phyloP scores from a whole-genome alignment of 208 protist genomes.

The Leishmania gerbilli region DNA sequence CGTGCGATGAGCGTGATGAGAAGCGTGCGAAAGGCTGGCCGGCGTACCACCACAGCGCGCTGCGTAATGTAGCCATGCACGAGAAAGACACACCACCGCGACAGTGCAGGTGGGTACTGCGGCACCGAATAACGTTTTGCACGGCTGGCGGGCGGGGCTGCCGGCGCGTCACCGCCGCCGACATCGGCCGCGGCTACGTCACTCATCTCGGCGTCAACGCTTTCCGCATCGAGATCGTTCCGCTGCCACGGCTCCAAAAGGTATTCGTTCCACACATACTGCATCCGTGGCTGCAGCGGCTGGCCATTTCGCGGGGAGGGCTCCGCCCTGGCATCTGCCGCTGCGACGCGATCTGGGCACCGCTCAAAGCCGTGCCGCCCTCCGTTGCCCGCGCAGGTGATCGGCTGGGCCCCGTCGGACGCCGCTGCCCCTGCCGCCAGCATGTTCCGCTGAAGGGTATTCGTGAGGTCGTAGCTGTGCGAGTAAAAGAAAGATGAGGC shows the following conservation, averaged over 20 bases:
- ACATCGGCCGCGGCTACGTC: neutral
- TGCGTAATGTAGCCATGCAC: constrained; percentile 49
- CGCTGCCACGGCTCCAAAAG: constrained; percentile 60
- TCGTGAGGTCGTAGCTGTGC: constrained; percentile 96
- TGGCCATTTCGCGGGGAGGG: neutral
- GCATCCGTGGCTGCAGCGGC: constrained; percentile 32
- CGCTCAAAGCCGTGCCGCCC: neutral
- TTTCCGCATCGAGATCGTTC: neutral
- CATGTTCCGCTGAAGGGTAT: constrained; percentile 95
- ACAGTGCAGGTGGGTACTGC: constrained; percentile 21
- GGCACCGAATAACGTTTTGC: constrained; percentile 7
- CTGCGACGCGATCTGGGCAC: neutral
- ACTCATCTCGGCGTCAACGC: neutral
- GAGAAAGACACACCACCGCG: constrained; percentile 32
- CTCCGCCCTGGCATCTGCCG: neutral
- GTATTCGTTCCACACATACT: constrained; percentile 91
- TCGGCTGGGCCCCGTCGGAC: neutral
- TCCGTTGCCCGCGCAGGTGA: neutral
- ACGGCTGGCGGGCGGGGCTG: neutral
- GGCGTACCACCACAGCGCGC: constrained; percentile 29
- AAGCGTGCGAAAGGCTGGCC: constrained; percentile 21
- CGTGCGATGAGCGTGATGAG: constrained; percentile 93
- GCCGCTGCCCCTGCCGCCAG: constrained; percentile 20
- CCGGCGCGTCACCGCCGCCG: neutral
- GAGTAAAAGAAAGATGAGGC: constrained; percentile 94